phyloP scores from a whole-genome alignment of 106 monocot genomes.

The Dioscorea zingiberensis region DNA sequence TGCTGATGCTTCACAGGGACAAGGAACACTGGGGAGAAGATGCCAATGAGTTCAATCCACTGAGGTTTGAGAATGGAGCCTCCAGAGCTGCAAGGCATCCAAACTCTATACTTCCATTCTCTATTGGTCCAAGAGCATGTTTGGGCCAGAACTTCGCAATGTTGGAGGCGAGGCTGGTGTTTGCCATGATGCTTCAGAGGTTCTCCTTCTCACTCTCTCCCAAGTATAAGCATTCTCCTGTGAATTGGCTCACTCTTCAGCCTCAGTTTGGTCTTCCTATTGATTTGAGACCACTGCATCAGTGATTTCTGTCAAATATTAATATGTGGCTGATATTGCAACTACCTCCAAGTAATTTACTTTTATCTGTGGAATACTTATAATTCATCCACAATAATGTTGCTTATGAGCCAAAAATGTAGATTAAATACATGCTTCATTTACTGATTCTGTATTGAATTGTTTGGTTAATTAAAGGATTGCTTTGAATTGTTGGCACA shows the following conservation, averaged over 20 bases:
- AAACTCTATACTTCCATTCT: conserved; percentile 47
- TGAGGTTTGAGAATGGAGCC: conserved; percentile 28
- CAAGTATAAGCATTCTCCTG: conserved; percentile 41
- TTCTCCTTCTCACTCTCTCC: conserved; percentile 42
- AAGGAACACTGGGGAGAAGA: conserved; percentile 48
- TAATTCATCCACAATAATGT: too few relatives aligned
- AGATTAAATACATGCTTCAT: too few relatives aligned
- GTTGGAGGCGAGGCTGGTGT: conserved; percentile 50
- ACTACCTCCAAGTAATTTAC: too few relatives aligned
- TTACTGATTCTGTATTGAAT: too few relatives aligned
- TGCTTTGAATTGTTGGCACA: too few relatives aligned
- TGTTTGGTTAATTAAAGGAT: too few relatives aligned
- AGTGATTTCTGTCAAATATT: too few relatives aligned
- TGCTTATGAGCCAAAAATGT: too few relatives aligned
- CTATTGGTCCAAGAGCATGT: conserved; percentile 48
- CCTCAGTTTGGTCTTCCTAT: conserved; percentile 55
- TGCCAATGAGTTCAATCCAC: conserved; percentile 46
- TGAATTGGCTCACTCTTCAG: conserved; percentile 29
- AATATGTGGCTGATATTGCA: too few relatives aligned
- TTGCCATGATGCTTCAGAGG: conserved; percentile 58
- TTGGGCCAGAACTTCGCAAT: conserved; percentile 55
- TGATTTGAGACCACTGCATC: conserved; percentile 7
- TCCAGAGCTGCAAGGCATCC: conserved; percentile 39
- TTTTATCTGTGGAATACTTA: too few relatives aligned
- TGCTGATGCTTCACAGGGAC: conserved; percentile 28